phyloP scores from a whole-genome alignment of 176 grass and related monocot genomes.

The Avena eriantha region DNA sequence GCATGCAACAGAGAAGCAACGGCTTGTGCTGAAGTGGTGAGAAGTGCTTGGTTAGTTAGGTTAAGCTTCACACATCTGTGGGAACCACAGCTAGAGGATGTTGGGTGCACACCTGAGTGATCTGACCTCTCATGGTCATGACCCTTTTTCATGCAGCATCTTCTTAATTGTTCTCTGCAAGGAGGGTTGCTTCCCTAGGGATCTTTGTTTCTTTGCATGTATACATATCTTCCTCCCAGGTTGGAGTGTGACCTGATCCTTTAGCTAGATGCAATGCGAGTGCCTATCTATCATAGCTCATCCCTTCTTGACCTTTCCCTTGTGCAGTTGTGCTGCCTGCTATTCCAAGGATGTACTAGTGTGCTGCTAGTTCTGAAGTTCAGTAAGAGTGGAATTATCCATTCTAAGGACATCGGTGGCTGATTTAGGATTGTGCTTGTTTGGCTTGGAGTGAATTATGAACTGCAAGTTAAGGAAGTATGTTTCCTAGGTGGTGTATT shows the following conservation, averaged over 20 bases:
- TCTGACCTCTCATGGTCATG: constrained; percentile 20
- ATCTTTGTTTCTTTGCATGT: constrained; percentile 22
- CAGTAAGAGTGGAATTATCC: background rate
- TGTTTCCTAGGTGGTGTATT: background rate
- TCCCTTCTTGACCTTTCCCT: constrained; percentile 29
- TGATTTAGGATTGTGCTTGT: constrained; percentile 10
- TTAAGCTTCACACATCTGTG: constrained; percentile 36
- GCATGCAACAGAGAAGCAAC: constrained; percentile 20
- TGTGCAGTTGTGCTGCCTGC: constrained; percentile 34
- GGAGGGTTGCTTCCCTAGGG: background rate
- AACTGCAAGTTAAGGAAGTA: constrained; percentile 15
- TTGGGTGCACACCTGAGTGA: constrained; percentile 26
- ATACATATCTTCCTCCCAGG: constrained; percentile 34
- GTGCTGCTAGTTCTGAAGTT: constrained; percentile 10
- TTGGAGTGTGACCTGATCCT: constrained; percentile 42
- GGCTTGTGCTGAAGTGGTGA: constrained; percentile 33
- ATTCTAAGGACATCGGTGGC: constrained; percentile 17
- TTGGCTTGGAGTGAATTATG: constrained; percentile 14
- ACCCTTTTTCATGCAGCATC: constrained; percentile 33
- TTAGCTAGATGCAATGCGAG: constrained; percentile 44
- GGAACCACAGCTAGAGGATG: constrained; percentile 43
- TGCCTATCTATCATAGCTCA: constrained; percentile 30
- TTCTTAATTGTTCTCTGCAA: constrained; percentile 16
- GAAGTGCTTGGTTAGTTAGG: constrained; percentile 24
- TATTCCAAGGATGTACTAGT: constrained; percentile 37